phyloP scores from a whole-genome alignment of 1,284 basidiomycete genomes.

The Cutaneotrichosporon dermatis region DNA sequence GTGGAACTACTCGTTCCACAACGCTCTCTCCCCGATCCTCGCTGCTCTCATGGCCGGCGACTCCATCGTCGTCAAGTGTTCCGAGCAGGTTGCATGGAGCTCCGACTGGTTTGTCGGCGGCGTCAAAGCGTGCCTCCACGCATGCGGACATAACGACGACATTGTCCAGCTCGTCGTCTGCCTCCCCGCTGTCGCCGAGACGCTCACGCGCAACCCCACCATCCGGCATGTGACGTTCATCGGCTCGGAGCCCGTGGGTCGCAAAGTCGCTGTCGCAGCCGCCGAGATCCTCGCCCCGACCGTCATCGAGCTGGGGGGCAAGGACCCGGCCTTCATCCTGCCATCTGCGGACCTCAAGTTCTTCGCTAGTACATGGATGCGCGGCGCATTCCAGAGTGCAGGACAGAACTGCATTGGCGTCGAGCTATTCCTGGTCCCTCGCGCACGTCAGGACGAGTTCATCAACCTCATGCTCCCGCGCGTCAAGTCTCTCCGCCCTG shows the following conservation, averaged over 20 bases:
- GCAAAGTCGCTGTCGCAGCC: slow-evolving; percentile 74
- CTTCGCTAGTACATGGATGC: slow-evolving; percentile 60
- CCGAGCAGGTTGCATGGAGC: slow-evolving; percentile 87
- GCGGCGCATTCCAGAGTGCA: slow-evolving; percentile 62
- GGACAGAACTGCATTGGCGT: slow-evolving; percentile 98
- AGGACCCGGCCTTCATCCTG: slow-evolving; percentile 56
- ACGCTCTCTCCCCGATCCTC: slow-evolving; percentile 87
- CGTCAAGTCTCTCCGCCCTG: slow-evolving; percentile 63
- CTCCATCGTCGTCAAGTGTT: slow-evolving; percentile 84
- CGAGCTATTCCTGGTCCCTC: slow-evolving; percentile 75
- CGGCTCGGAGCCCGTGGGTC: slow-evolving; percentile 84
- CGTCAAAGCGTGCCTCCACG: slow-evolving; percentile 66
- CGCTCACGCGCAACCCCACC: slow-evolving; percentile 69
- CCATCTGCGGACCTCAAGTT: slow-evolving; percentile 50
- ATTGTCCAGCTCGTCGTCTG: slow-evolving; percentile 76
- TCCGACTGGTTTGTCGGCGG: slow-evolving; percentile 72
- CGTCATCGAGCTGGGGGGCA: slow-evolving; percentile 77
- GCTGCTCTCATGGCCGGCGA: slow-evolving; percentile 88
- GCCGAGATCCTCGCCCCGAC: slow-evolving; percentile 81
- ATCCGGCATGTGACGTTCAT: slow-evolving; percentile 75
- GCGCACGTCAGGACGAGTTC: slow-evolving; percentile 55
- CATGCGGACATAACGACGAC: slow-evolving; percentile 72
- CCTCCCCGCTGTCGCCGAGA: slow-evolving; percentile 78
- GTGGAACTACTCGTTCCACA: slow-evolving; percentile 73
- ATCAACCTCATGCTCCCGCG: slow-evolving; percentile 62